Base-by-base conservation (phyloP, 192 early-diverging fungal species). In the Entomortierella lignicola region DNA sequence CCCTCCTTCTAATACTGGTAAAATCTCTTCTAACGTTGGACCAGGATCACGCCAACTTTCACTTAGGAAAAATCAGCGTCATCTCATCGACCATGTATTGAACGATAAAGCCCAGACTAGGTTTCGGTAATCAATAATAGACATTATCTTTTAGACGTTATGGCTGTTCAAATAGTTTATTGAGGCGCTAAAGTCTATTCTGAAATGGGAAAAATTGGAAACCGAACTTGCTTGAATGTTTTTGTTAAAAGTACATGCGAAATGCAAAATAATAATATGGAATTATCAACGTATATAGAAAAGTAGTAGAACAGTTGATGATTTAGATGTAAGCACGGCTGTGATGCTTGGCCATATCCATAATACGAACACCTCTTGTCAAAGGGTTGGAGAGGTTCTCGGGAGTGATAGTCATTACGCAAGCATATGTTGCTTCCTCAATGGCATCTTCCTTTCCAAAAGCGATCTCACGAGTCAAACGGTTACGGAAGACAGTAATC, bases 281-380 rank as follows among this genome's bases (percentile, higher is more conserved):
- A 58, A 58, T 42, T 25, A 65, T 25, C 2, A 71, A 60, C 55
- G 34, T 11, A 60, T 30, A 65, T 7, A 7, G n/a, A 20, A 66
- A 53, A 53, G 25, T 50, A 42, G 53, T 21, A 47, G 29, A 6
- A n/a, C 39, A 21, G 30, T 11, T n/a, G n/a, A n/a, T n/a, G 17
- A 8, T 50, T 73, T 69, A 81, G 41, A 73, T 72, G 71, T 69
- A 72, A 41, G 70, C 80, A 68, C 70, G 70, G 64, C 79, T 72
- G 60, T 67, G 63, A 55, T 91, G 89, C 83, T 94, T 94, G 77
- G 93, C 93, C 85, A 94, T 89, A 66, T 96, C 94, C 74, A 99
- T 94, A 77, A 98, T 89, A 83, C 90, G 91, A 93, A 97, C 97
- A 58, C 97, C 96, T 60, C 86, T 84, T 23, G 98, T 99, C 66